These are phyloP conservation scores for Colletotrichum filicis DNA, from an alignment of 2,329 filamentous ascomycete genomes.

Conservation along the genomic window DNA sequence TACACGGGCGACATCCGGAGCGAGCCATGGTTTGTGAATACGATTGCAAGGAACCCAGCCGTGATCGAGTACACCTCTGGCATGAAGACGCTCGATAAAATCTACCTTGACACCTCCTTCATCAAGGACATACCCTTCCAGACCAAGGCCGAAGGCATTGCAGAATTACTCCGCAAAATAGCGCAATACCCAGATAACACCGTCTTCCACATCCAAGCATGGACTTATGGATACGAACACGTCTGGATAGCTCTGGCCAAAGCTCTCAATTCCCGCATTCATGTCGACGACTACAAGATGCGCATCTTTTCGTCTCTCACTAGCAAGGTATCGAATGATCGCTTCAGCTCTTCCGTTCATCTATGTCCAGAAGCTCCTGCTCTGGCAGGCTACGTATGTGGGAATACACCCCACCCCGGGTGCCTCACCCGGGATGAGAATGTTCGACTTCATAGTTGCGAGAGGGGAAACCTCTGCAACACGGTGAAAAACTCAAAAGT, in stretches of 20 bases:
- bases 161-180: conserved; percentile 78
- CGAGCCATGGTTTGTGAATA: conserved; percentile 87
- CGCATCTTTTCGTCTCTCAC: conserved; percentile 75
- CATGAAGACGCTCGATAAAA: conserved; percentile 75
- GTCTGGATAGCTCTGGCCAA: conserved; percentile 87
- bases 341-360: conserved; percentile 53
- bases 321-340: conserved; percentile 51
- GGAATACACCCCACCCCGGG: conserved; percentile 75
- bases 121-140: conserved; percentile 58
- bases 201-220: conserved; percentile 84
- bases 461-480: conserved; percentile 74
- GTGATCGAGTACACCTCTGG: conserved; percentile 79
- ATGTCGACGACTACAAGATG: conserved; percentile 85
- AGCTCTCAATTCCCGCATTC: conserved; percentile 76
- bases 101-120: conserved; percentile 93
- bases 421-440: conserved; percentile 74
- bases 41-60: conserved; percentile 75
- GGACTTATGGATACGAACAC: conserved; percentile 92
- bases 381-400: conserved; percentile 79
- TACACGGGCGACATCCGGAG: conserved; percentile 92
- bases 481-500: conserved; percentile 60
- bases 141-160: conserved; percentile 78
- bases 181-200: conserved; percentile 76
- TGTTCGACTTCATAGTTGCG: conserved; percentile 86
- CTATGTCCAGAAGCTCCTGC: conserved; percentile 70